Evolutionary conservation across 371 early-diverging fungal species (phyloP).

Genomic region (Dinochytrium kinnereticum): DNA sequence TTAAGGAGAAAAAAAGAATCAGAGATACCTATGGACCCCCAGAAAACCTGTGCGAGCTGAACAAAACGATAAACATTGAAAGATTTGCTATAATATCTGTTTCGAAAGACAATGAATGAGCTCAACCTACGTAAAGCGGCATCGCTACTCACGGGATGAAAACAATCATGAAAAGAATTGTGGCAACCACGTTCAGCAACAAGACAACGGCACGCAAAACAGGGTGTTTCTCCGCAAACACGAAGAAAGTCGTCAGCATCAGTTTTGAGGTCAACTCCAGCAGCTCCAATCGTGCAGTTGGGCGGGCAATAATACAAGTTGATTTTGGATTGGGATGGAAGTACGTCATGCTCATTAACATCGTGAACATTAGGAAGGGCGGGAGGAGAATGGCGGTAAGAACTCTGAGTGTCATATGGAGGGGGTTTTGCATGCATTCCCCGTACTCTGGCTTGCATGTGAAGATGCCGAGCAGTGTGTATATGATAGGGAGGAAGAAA

Average conservation of each 20-base stretch:
- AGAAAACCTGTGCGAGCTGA: conserved; percentile 26
- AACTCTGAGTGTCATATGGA: conserved; percentile 21
- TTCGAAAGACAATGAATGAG: background rate
- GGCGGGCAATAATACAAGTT: conserved; percentile 23
- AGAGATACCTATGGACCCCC: conserved; percentile 30
- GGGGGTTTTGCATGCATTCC: conserved; percentile 18
- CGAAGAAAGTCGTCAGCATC: conserved; percentile 27
- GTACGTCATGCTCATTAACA: conserved; percentile 39
- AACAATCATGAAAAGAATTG: conserved; percentile 25
- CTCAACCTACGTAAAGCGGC: background rate
- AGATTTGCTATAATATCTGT: conserved; percentile 31
- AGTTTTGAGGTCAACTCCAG: conserved; percentile 24
- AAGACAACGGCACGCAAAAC: conserved; percentile 21
- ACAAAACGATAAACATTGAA: conserved; percentile 32
- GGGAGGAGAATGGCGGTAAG: conserved; percentile 25
- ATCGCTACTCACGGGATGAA: conserved; percentile 31
- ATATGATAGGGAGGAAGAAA: conserved; percentile 34
- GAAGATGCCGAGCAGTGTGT: conserved; percentile 28
- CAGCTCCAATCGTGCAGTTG: conserved; percentile 31
- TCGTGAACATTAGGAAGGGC: conserved; percentile 26
- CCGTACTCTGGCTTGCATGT: conserved; percentile 9
- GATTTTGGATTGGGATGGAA: conserved; percentile 37
- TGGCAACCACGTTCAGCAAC: conserved; percentile 13
- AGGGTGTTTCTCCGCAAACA: conserved; percentile 16
- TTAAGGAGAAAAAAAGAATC: background rate